phyloP scores from a whole-genome alignment of 2,329 filamentous ascomycete genomes.

The Trichoderma cornu-damae region DNA sequence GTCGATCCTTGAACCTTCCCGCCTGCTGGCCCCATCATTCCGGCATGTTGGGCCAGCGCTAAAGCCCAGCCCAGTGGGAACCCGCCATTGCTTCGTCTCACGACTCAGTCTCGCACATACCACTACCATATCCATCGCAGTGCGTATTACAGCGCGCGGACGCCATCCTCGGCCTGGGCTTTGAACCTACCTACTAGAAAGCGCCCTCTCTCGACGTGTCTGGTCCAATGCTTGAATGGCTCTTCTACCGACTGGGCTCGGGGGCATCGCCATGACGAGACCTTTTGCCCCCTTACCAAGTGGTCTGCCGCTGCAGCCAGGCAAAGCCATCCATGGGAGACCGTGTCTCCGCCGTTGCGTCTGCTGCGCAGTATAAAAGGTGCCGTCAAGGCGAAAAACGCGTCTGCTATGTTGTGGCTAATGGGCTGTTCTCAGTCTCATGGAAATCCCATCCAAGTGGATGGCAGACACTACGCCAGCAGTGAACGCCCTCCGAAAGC shows the following conservation, averaged over 20 bases:
- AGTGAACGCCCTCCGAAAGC: neutral
- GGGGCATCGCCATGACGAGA: neutral
- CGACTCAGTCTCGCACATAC: neutral
- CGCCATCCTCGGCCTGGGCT: neutral
- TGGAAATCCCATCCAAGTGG: neutral
- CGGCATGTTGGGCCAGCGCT: constrained; percentile 12
- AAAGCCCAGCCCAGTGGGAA: neutral
- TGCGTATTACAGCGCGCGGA: neutral
- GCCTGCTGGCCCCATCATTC: constrained; percentile 10
- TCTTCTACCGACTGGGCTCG: neutral
- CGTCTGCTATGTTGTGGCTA: neutral
- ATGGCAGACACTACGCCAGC: neutral
- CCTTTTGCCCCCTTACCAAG: neutral
- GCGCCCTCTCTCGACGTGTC: neutral
- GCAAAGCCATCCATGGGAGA: neutral
- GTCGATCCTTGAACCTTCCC: constrained; percentile 14
- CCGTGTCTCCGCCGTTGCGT: too few species aligned
- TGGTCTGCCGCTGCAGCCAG: neutral
- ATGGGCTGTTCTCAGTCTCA: neutral
- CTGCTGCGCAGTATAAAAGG: neutral
- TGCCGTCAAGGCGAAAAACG: neutral
- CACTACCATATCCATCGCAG: neutral
- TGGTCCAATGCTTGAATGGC: neutral
- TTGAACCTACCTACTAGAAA: neutral
- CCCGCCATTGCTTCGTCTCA: neutral